A percentile compares a stretch with the other conserved stretches of the same genome.
phyloP scores from a whole-genome alignment of 2,329 filamentous ascomycete species.

The Penicillium sp. region DNA sequence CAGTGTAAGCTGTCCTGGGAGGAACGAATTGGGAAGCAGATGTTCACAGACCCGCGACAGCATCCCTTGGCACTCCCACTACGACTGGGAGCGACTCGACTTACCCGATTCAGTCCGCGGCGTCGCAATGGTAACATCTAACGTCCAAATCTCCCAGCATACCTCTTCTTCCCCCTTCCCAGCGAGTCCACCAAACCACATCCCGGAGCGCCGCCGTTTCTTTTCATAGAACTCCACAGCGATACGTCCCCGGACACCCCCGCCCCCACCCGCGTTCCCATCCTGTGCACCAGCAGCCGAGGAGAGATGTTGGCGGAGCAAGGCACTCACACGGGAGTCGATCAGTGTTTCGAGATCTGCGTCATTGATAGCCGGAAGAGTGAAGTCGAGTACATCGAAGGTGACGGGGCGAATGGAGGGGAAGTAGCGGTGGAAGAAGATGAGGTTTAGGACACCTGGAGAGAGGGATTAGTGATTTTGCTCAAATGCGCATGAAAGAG shows the following conservation, averaged over 20 bases:
- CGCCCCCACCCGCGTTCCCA: slow-evolving; percentile 36
- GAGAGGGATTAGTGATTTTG: not conserved
- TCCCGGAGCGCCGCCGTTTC: slow-evolving; percentile 78
- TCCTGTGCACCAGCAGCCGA: slow-evolving; percentile 59
- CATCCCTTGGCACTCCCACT: not conserved
- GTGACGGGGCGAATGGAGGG: slow-evolving; percentile 80
- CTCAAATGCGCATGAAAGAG: not conserved
- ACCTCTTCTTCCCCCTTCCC: slow-evolving; percentile 83
- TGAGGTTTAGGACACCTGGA: slow-evolving; percentile 87
- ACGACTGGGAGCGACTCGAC: slow-evolving; percentile 32
- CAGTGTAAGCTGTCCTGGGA: not conserved
- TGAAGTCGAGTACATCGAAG: slow-evolving; percentile 87
- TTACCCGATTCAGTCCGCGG: slow-evolving; percentile 85
- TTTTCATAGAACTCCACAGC: slow-evolving; percentile 95
- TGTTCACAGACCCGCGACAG: not conserved
- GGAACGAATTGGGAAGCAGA: not conserved
- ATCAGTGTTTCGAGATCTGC: slow-evolving; percentile 92
- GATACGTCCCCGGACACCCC: slow-evolving; percentile 72
- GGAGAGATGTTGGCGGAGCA: slow-evolving; percentile 75
- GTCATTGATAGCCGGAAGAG: slow-evolving; percentile 86
- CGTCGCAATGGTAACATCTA: slow-evolving; percentile 91
- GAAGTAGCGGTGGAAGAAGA: slow-evolving; percentile 99
- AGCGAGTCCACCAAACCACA: slow-evolving; percentile 60
- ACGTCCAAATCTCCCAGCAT: slow-evolving; percentile 94
- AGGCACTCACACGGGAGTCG: slow-evolving; percentile 78